Evolutionary conservation across 352 stramenopile genomes (phyloP), one percentile per base, ranked within the genome.

Genomic region (Thalassiosira livingstoniorum): DNA sequence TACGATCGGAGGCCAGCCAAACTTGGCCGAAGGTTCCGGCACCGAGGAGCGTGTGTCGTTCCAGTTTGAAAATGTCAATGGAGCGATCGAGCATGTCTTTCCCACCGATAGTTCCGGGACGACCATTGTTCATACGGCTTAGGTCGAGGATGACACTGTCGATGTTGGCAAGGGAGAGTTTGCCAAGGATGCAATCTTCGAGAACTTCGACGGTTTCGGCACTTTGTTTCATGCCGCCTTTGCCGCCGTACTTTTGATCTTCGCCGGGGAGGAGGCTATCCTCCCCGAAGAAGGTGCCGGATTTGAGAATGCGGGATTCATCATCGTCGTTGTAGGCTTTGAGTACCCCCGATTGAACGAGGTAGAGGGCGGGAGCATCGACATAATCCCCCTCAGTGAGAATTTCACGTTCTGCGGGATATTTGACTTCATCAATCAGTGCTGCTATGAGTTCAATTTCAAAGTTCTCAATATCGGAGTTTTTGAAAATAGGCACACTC

Each of bases 11-110:
- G 3, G 98, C 96, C 23, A 99, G 94, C 72, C 97, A 96, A 21
- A 99, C 97, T 37, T 97, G 94, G 1, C 97, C 97, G 80, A 99
- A 99, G 0, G 97, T 98, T 31, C 97, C 98, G n/a, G 96, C 97
- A 37, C 98, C 98, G 27, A 99, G 95, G 54, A 97, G 98, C 62
- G 94, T 92, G 69, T 98, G 94, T 75, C 96, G 95, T 57, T 97
- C 91, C 5, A 98, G 87, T 77, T 98, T 73, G 45, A 84, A 73
- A 78, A 75, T 79, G 51, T 75, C 58, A 55, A 75, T 72, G 15
- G 69, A 65, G 42, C 61, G 25, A 53, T 77, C 42, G 13, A 80
- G 60, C 57, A 63, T 57, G 31, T 78, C 57, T n/a, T 62, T 60
- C 32, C 72, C 55, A 53, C 54, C 34, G n/a, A n/a, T n/a, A 42